phyloP scores from a whole-genome alignment of 441 rosid species.

The Populus hybrid region DNA sequence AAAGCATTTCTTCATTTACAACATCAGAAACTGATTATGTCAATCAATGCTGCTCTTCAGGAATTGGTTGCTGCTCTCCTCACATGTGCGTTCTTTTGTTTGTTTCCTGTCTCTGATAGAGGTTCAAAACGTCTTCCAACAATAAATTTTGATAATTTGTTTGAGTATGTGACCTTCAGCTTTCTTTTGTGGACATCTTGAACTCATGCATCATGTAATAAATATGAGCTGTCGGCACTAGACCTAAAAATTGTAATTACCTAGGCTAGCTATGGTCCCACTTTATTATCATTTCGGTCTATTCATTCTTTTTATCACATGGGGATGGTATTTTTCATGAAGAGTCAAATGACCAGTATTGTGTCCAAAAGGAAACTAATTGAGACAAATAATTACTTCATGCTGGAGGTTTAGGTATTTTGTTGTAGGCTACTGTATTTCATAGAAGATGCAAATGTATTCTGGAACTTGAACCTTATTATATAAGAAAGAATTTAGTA shows the following conservation, averaged over 20 bases:
- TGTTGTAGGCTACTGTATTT: neutral
- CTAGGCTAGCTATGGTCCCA: neutral
- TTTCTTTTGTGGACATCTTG: constrained; percentile 23
- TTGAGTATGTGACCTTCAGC: constrained; percentile 64
- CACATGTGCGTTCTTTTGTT: constrained; percentile 80
- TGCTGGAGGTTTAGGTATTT: neutral
- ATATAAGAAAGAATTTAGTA: neutral
- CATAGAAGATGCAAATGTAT: neutral
- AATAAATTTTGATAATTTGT: constrained; percentile 79
- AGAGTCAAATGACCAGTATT: neutral
- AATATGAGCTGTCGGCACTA: neutral
- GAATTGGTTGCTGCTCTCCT: constrained; percentile 6
- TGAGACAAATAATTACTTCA: neutral
- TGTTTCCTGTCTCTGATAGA: constrained; percentile 67
- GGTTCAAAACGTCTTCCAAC: constrained; percentile 57
- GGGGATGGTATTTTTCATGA: neutral
- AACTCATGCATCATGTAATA: neutral
- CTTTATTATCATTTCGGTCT: no score
- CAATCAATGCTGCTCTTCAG: no score
- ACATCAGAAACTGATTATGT: no score
- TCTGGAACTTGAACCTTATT: neutral
- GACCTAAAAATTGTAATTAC: neutral
- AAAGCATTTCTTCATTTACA: no score
- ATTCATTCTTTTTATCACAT: no score
- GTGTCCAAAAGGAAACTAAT: neutral